Evolutionary conservation across 345 rosid genomes (phyloP).

Genomic region (Turritis glabra): DNA sequence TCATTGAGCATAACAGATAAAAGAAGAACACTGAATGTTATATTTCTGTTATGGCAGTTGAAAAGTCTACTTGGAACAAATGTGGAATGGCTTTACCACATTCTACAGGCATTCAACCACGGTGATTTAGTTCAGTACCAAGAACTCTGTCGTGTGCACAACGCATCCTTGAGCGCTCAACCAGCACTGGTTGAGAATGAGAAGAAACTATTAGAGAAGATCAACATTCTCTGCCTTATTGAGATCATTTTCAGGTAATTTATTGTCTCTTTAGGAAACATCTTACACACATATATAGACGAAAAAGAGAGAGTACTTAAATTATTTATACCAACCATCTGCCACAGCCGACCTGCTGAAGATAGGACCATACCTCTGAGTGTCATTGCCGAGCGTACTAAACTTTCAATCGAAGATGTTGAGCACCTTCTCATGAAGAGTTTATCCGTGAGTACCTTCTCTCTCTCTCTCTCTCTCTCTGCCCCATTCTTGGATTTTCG

Average conservation of each 20-base stretch:
- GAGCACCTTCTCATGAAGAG: conserved; percentile 98
- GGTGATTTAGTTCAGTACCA: conserved; percentile 85
- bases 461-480: conserved; percentile 13
- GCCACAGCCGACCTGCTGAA: conserved; percentile 85
- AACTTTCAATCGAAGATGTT: conserved; percentile 77
- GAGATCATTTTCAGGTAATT: conserved; percentile 93
- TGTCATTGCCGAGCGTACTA: conserved; percentile 85
- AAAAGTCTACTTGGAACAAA: conserved; percentile 81
- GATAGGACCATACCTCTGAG: conserved; percentile 86
- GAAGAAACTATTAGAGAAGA: conserved; percentile 85
- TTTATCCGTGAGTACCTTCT: conserved; percentile 70
- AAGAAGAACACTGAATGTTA: conserved; percentile 5
- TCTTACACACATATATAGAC: neutral
- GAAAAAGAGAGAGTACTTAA: neutral
- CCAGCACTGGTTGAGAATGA: conserved; percentile 95
- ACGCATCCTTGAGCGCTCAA: conserved; percentile 76
- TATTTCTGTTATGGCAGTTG: conserved; percentile 52
- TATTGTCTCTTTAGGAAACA: neutral
- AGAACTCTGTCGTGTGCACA: conserved; percentile 81
- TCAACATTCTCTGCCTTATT: conserved; percentile 94
- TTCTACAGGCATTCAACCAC: conserved; percentile 86
- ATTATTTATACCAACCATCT: neutral
- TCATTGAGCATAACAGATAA: neutral
- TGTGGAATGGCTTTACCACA: conserved; percentile 95
- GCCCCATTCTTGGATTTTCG: neutral